phyloP scores from a whole-genome alignment of 2,329 filamentous ascomycete species.

The Fusarium luffae region DNA sequence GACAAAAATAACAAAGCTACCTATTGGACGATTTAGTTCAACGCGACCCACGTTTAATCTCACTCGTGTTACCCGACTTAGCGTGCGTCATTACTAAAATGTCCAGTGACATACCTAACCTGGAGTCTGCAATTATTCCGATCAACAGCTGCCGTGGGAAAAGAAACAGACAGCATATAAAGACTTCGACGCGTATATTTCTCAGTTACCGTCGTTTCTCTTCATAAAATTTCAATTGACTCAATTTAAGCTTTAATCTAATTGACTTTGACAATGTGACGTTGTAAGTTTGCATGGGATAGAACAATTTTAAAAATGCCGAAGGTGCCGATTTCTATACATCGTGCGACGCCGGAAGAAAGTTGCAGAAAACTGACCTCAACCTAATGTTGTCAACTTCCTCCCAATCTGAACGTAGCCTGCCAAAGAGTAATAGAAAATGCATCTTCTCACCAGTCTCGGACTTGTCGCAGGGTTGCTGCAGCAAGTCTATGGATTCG shows the following conservation, averaged over 20 bases:
- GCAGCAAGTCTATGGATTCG: not conserved
- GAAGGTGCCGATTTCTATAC: not conserved
- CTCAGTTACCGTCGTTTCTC: too few relatives aligned
- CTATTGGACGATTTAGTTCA: not conserved
- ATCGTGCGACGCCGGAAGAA: too few relatives aligned
- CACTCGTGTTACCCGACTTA: not conserved
- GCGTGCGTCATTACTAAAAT: not conserved
- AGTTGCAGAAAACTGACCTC: too few relatives aligned
- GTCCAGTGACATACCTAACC: not conserved
- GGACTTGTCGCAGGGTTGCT: not conserved
- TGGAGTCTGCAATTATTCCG: not conserved
- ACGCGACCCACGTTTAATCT: not conserved
- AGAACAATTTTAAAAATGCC: not conserved
- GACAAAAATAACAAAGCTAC: not conserved
- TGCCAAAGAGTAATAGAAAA: not conserved
- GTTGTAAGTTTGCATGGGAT: not conserved
- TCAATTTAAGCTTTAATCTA: not conserved
- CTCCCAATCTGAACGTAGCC: not conserved
- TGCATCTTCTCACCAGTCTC: not conserved
- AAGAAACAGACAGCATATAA: not conserved
- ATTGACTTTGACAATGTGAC: not conserved
- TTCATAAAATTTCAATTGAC: rapidly evolving
- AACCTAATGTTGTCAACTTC: too few relatives aligned
- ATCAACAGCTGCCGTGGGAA: not conserved
- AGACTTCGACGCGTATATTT: too few relatives aligned